Conservation (phyloP, 805 yeast species). For the Torulaspora quercuum region DNA sequence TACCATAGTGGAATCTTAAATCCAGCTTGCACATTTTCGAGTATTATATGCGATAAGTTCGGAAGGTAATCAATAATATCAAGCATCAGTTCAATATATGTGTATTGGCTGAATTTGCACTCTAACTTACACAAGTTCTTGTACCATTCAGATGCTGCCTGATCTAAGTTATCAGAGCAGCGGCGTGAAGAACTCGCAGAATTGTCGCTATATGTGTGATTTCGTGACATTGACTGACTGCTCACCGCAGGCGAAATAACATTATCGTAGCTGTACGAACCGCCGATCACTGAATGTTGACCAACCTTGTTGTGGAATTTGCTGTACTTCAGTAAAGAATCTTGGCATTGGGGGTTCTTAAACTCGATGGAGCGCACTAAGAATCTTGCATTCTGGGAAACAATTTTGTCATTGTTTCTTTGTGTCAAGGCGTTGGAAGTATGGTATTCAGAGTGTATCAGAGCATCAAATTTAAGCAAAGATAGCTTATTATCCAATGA, state of each 20-base stretch:
- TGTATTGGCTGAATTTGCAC: slow-evolving; percentile 24
- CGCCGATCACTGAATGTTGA: slow-evolving; percentile 25
- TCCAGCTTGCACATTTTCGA: slow-evolving; percentile 49
- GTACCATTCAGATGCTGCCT: slow-evolving; percentile 25
- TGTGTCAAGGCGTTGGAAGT: slow-evolving; percentile 19
- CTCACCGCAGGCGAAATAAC: not conserved
- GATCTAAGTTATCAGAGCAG: slow-evolving; percentile 8
- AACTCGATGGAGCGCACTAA: slow-evolving; percentile 31
- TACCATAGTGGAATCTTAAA: slow-evolving; percentile 51
- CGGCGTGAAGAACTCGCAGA: slow-evolving; percentile 6
- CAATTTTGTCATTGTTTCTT: slow-evolving; percentile 3
- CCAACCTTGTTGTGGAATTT: slow-evolving; percentile 24
- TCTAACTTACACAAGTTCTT: slow-evolving; percentile 21
- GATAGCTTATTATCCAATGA: slow-evolving; percentile 26
- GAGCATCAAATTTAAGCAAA: slow-evolving; percentile 30
- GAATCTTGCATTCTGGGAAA: slow-evolving; percentile 28
- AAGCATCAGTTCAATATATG: slow-evolving; percentile 39
- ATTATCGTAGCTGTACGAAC: slow-evolving; percentile 23
- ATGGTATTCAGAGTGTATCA: slow-evolving; percentile 33
- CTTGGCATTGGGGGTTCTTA: slow-evolving; percentile 34
- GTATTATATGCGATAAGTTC: slow-evolving; percentile 41
- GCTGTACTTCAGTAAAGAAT: slow-evolving; percentile 34
- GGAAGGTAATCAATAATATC: slow-evolving; percentile 47
- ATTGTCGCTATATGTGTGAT: slow-evolving; percentile 3
- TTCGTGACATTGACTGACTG: slow-evolving; percentile 7